phyloP scores from a whole-genome alignment of 495 filamentous ascomycete species.

The Penicillium canescens region DNA sequence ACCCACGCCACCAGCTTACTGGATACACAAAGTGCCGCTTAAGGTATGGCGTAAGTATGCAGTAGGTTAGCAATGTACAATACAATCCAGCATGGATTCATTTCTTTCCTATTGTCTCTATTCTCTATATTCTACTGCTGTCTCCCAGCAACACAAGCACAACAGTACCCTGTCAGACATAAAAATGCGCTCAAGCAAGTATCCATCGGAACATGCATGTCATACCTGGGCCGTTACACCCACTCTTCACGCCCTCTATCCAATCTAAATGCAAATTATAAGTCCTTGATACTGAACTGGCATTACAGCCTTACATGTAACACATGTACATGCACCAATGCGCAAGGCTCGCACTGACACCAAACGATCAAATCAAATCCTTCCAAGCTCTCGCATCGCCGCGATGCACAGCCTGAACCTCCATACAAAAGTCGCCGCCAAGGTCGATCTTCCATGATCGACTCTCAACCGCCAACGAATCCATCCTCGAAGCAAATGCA shows the following conservation, averaged over 20 bases:
- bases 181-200: conserved; percentile 8
- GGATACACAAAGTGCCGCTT: neutral
- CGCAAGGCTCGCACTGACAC: neutral
- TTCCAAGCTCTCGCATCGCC: conserved; percentile 3
- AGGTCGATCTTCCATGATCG: conserved; percentile 3
- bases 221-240: conserved; percentile 18
- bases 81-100: no score
- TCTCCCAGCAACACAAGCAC: conserved; percentile 10
- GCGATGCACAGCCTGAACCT: conserved; percentile 3
- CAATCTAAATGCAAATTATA: conserved; percentile 3
- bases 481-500: no score
- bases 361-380: neutral
- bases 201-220: conserved; percentile 23
- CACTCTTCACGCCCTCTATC: neutral
- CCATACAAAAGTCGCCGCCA: neutral
- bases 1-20: neutral
- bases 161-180: conserved; percentile 3
- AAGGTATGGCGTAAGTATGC: no score
- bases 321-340: neutral
- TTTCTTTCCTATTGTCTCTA: neutral
- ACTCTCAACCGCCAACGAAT: neutral
- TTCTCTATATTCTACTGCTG: neutral
- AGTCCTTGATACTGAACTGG: no score
- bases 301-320: no score
- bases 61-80: no score